phyloP scores from a whole-genome alignment of 345 rosid genomes.

The Litchi chinensis region DNA sequence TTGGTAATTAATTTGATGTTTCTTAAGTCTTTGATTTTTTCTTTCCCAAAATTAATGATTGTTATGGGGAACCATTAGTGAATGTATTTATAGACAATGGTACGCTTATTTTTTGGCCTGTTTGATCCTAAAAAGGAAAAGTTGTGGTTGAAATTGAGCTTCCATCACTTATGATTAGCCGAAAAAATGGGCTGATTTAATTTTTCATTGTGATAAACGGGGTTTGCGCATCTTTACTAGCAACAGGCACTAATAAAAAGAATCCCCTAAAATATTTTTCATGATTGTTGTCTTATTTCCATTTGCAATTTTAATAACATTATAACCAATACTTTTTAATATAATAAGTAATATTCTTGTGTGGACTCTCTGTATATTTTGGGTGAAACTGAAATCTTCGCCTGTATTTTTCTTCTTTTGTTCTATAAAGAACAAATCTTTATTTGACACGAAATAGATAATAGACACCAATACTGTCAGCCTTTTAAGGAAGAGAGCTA shows the following conservation, averaged over 20 bases:
- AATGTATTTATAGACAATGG: background rate
- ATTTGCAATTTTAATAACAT: background rate
- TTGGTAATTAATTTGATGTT: background rate
- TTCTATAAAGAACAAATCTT: too few relatives aligned
- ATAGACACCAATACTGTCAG: too few relatives aligned
- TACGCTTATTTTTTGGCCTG: background rate
- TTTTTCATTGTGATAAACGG: background rate
- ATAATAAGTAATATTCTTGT: too few relatives aligned
- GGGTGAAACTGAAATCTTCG: too few relatives aligned
- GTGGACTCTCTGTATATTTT: background rate
- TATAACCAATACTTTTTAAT: too few relatives aligned
- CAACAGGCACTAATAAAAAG: background rate
- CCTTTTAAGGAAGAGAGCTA: too few relatives aligned
- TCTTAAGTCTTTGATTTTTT: too few relatives aligned
- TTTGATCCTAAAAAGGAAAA: background rate
- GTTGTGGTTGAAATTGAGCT: background rate
- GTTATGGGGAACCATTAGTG: background rate
- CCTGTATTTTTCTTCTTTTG: too few relatives aligned
- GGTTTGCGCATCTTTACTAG: background rate
- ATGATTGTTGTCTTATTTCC: background rate
- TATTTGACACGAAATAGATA: too few relatives aligned
- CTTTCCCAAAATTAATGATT: background rate
- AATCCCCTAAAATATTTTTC: background rate
- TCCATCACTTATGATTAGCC: background rate
- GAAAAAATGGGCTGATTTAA: constrained; percentile 1